Base-by-base conservation (phyloP, 2,329 filamentous ascomycete species). In the Phialophora chinensis region DNA sequence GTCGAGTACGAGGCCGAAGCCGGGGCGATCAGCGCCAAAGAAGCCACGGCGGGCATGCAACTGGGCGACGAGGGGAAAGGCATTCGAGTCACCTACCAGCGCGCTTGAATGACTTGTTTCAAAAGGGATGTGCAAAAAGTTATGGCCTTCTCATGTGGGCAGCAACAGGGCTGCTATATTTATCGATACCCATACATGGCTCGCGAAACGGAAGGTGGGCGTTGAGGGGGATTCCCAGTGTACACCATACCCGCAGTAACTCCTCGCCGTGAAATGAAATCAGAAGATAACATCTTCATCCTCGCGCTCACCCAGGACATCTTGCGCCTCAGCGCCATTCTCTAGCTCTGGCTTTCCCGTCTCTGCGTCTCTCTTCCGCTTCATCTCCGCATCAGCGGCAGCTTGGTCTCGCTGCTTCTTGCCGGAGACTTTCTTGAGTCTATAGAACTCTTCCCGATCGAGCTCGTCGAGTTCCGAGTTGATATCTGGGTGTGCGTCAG, bases 401-500 rank as follows among this genome's bases (percentile, higher is more conserved):
- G 90, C 91, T 35, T 83, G 89, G 73, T 93, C 91, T 74, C 90
- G 84, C 77, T 93, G 90, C 78, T 94, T 94, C 82, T 94, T 94
- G 77, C 87, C 87, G 56, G 91, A 91, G 42, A 94, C 91, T 84
- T 99, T 99, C 82, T 99, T 99, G 76, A 99, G 81, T 72, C 95
- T 86, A 81, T 97, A 99, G 79, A 99, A 99, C 78, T 99, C 95
- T 78, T 98, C 95, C 83, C 95, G 88, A 80, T 98, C 96, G 59
- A 99, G 85, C 81, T 99, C 95, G 77, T 99, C 95, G 17, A 99
- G 87, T 78, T 99, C 95, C 0, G 94, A 97, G 82, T 98, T 98
- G 85, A 98, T 98, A 76, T 98, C 88, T 90, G 66, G 38, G 67
- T 66, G 57, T 49, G 58, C 71, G 65, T 70, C 55, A 63, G 60